Percentiles rank a stretch among this genome's conserved stretches.
Conservation (phyloP, 257 asterid genomes). For the Rauvolfia tetraphylla region DNA sequence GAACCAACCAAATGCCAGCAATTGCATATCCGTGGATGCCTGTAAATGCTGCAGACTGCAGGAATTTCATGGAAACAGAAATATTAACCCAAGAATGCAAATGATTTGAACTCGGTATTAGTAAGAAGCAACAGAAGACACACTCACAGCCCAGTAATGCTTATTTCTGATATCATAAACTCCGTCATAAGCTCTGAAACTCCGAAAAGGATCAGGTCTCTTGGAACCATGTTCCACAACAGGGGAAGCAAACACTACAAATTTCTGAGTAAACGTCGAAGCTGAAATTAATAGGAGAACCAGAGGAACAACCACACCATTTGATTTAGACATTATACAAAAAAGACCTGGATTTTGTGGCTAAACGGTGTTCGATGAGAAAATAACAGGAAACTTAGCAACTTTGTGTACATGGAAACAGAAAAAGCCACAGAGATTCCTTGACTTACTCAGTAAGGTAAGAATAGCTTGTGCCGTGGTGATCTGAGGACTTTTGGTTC, state of each 20-base stretch:
- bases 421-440: slow-evolving; percentile 7
- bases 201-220: slow-evolving; percentile 43
- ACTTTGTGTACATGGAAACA: not conserved
- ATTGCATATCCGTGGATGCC: slow-evolving; percentile 55
- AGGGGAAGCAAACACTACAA: slow-evolving; percentile 31
- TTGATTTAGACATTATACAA: slow-evolving; percentile 34
- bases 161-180: slow-evolving; percentile 42
- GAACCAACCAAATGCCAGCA: slow-evolving; percentile 48
- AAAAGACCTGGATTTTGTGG: not conserved
- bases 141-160: slow-evolving; percentile 67
- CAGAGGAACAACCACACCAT: slow-evolving; percentile 15
- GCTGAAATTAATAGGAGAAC: slow-evolving; percentile 30
- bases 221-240: slow-evolving; percentile 18
- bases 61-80: not conserved
- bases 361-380: not conserved
- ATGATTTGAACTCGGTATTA: not conserved
- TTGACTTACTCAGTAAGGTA: slow-evolving; percentile 54
- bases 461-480: slow-evolving; percentile 51
- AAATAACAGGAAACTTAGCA: not conserved
- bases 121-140: not conserved
- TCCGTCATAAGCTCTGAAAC: slow-evolving; percentile 36
- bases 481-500: slow-evolving; percentile 31
- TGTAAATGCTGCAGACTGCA: slow-evolving; percentile 50
- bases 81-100: not conserved
- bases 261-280: slow-evolving; percentile 23